These are phyloP conservation scores for Microdochium bolleyi DNA, from an alignment of 2,329 filamentous ascomycete species.

Conservation along the genomic window DNA sequence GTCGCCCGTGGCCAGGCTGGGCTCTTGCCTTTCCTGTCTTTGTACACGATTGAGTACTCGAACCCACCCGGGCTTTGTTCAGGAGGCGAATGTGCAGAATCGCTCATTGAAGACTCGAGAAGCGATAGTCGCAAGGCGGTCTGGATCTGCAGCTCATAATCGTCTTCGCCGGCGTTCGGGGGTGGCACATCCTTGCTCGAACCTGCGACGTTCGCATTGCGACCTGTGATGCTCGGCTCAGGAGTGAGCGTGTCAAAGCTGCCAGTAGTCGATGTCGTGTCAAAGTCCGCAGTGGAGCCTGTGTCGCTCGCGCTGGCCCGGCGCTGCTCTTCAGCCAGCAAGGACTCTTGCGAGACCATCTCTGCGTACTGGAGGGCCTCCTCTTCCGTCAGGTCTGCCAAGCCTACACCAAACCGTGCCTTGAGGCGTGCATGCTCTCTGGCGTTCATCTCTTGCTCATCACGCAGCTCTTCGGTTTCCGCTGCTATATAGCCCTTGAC, in stretches of 20 bases:
- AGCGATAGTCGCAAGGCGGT: conserved; percentile 55
- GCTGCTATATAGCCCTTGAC: conserved; percentile 77
- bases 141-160: conserved; percentile 55
- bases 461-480: conserved; percentile 74
- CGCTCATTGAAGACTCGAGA: conserved; percentile 42
- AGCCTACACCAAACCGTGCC: conserved; percentile 75
- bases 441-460: conserved; percentile 58
- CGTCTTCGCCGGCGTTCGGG: conserved; percentile 27
- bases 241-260: conserved; percentile 43
- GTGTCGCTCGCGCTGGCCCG: conserved; percentile 41
- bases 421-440: conserved; percentile 65
- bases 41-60: conserved; percentile 42
- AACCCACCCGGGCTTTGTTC: conserved; percentile 39
- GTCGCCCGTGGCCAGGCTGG: conserved; percentile 9
- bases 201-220: conserved; percentile 20
- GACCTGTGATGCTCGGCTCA: conserved; percentile 41
- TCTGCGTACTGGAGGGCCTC: conserved; percentile 58
- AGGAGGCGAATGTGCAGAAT: conserved; percentile 33
- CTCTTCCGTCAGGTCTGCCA: conserved; percentile 59
- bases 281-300: conserved; percentile 40
- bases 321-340: conserved; percentile 46
- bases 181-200: conserved; percentile 4
- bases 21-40: conserved; percentile 32
- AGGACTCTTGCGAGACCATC: conserved; percentile 57
- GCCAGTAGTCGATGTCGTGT: conserved; percentile 23